Evolutionary conservation across 1,284 basidiomycete species (phyloP), one percentile per base, ranked within the genome.

Genomic region (Sporisorium reilianum): DNA sequence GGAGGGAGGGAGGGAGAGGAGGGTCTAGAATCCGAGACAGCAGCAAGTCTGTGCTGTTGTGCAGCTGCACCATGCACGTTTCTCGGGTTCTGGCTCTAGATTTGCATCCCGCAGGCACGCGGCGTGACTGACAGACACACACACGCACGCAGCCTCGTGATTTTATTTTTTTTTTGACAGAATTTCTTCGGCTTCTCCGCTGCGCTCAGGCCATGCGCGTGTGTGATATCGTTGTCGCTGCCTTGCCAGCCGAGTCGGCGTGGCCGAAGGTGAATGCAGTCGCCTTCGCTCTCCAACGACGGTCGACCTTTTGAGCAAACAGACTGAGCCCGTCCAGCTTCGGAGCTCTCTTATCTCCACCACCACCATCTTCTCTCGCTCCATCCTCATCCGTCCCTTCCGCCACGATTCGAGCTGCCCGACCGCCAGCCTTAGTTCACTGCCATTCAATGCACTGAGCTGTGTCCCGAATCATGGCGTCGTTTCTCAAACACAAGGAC

Each of bases 401-500:
- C 49, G 16, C 34, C 34, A 23, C 25, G 20, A 28, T 23, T 34
- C 5, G 44, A 38, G 30, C 22, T 36, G 20, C 38, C 28, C 44
- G 28, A 55, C 54, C 25, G 23, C 18, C 34, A 23, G 36, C 23
- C 34, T 48, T 16, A 34, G 26, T 18, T 22, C 25, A 22, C 14
- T 22, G 50, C 58, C 23, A 14, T 55, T 32, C 38, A 20, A 55
- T 63, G 48, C 54, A 22, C 32, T 52, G 54, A 56, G 40, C 54
- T 45, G 18, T 16, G 5, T 25, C 32, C 6, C 16, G 20, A 56
- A 64, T 18, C 45, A 68, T 68, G 70, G 52, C 70, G 28, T 55
- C 64, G 2, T 46, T 75, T 22, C 46, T 70, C 46, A 69, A 64
- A 40, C 62, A 69, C 44, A 75, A 65, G 51, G 72, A 75, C 45